phyloP scores from a whole-genome alignment of 208 protist species.

The Trypanosoma avium region DNA sequence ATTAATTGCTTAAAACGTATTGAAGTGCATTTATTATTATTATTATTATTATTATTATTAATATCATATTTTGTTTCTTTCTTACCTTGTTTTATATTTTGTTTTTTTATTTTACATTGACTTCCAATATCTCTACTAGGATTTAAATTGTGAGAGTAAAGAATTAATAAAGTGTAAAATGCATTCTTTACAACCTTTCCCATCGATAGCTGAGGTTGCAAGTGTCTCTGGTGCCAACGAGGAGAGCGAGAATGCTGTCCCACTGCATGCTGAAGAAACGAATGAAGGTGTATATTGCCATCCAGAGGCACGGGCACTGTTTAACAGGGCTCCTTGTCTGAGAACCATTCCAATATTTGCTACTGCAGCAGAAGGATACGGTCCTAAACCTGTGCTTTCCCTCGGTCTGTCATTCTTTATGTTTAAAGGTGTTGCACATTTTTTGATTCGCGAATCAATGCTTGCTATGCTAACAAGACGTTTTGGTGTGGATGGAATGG shows the following conservation, averaged over 20 bases:
- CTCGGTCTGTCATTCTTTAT: constrained; percentile 35
- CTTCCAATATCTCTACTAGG: too few species aligned
- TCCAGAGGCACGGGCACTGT: constrained; percentile 36
- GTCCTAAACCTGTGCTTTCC: constrained; percentile 24
- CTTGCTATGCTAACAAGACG: constrained; percentile 25
- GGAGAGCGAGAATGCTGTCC: neutral
- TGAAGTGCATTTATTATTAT: too few species aligned
- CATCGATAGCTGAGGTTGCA: neutral
- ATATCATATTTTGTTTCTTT: too few species aligned
- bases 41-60: too few species aligned
- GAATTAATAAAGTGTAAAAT: too few species aligned
- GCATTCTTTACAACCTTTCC: too few species aligned
- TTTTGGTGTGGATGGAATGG: constrained; percentile 20
- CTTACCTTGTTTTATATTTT: too few species aligned
- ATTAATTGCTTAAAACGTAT: too few species aligned
- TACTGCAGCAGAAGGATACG: constrained; percentile 24
- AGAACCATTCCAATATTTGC: constrained; percentile 32
- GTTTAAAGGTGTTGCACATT: constrained; percentile 33
- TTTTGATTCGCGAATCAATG: constrained; percentile 16
- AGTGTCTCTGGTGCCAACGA: neutral
- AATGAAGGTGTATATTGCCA: constrained; percentile 34
- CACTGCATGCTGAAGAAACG: constrained; percentile 15
- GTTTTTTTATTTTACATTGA: too few species aligned
- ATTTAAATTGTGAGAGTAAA: too few species aligned
- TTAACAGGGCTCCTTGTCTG: constrained; percentile 29